These are phyloP conservation scores for Pichia norvegensis DNA, from an alignment of 1,139 yeast genomes.

Conservation along the genomic window DNA sequence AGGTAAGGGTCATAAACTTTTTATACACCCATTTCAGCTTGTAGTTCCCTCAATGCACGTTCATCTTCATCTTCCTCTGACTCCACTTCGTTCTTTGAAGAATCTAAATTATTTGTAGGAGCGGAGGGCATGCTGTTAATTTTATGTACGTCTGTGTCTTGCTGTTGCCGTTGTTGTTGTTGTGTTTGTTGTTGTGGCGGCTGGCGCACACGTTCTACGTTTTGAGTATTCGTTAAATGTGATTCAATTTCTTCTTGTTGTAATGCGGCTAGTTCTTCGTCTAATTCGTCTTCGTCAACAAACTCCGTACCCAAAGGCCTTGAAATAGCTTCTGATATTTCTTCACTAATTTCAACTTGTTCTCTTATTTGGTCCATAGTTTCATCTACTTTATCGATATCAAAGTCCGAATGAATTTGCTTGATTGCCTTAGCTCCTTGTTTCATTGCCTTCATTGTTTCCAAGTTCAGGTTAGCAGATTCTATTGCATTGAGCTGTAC, in stretches of 20 bases:
- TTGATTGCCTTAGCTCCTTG: conserved; percentile 97
- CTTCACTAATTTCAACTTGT: conserved; percentile 91
- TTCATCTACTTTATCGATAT: conserved; percentile 92
- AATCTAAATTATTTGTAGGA: conserved; percentile 24
- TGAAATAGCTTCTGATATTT: conserved; percentile 91
- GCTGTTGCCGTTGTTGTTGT: background rate
- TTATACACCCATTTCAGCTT: conserved; percentile 87
- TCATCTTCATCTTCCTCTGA: conserved; percentile 43
- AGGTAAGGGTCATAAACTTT: background rate
- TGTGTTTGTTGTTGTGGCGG: conserved; percentile 8
- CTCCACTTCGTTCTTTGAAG: conserved; percentile 9
- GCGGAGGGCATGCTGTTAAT: conserved; percentile 38
- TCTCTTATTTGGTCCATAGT: conserved; percentile 99
- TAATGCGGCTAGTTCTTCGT: conserved; percentile 82
- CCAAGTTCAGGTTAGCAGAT: conserved; percentile 90
- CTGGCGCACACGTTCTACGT: conserved; percentile 1
- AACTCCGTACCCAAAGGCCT: conserved; percentile 79
- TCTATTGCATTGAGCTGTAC: conserved; percentile 86
- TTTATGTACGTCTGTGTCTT: conserved; percentile 1
- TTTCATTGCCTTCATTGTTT: conserved; percentile 98
- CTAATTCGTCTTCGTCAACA: conserved; percentile 72
- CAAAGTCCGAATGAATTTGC: conserved; percentile 89
- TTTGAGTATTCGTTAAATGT: conserved; percentile 12
- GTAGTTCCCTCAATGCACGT: conserved; percentile 75
- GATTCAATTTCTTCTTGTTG: conserved; percentile 68